Evolutionary conservation across 208 protist genomes (phyloP), one percentile per base, ranked within the genome.

Genomic region (Strigomonas galati): DNA sequence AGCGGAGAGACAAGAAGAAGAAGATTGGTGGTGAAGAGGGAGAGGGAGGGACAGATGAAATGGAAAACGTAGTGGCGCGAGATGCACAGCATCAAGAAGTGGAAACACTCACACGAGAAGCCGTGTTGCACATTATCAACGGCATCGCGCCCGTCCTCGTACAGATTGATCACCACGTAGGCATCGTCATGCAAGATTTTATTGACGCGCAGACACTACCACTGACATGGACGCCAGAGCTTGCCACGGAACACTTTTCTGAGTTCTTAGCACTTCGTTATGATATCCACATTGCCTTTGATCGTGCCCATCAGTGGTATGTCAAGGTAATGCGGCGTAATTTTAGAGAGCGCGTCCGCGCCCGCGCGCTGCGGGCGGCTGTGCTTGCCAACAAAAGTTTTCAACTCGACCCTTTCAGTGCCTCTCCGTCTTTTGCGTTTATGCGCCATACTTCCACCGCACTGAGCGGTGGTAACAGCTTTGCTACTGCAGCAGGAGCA

Each of bases 181-280:
- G 69, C 5, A 23, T 68, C 21, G 58, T 84, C 9, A 66, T 88
- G 57, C 71, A 78, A 40, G 78, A 84, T 67, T 82, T 83, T 68
- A 66, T 85, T 14, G 67, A 78, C 54, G 73, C 83, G 3, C n/a
- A 79, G 19, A 60, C 72, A 0, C 40, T 31, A 37, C 79, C 83
- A 23, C 71, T 67, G 40, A 62, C 59, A 37, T 85, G 74, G 72
- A 73, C 68, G 3, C 54, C 62, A 0, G 30, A 62, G 17, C 1
- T 23, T 0, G 62, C 79, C 9, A 78, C 77, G n/a, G 56, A 40
- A 0, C 67, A 89, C 57, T 75, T 82, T 63, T 82, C 76, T 9
- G 17, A 32, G 0, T 79, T 83, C 21, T 64, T 84, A 21, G 44
- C 60, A 2, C 62, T 88, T 12, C 79, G 73, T 52, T 23, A 24